Base-by-base conservation (phyloP, 2,329 filamentous ascomycete genomes). In the Chrysoporthe cubensis region DNA sequence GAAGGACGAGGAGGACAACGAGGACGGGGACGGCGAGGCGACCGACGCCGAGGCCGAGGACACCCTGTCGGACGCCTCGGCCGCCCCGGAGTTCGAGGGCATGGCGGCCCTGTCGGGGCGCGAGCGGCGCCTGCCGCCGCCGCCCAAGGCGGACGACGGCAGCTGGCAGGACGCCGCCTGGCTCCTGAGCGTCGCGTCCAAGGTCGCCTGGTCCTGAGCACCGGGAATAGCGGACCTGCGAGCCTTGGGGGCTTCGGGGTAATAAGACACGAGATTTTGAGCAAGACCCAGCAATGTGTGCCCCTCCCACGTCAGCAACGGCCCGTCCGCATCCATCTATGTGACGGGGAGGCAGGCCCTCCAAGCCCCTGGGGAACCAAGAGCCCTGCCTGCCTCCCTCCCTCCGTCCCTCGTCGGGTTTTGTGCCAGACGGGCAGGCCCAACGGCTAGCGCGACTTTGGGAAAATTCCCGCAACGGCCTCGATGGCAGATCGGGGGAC, bases 101-200 rank as follows among this genome's bases (percentile, higher is more conserved):
- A 75, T 82, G 63, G 76, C 80, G 3, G 79, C 75, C 42, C 66
- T 76, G n/a, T 75, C 80, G 0, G 80, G 83, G 60, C 83, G 85
- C 61, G 21, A 52, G 32, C 26, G 44, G 34, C 77, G 77, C 11
- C 78, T 88, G 50, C 81, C 82, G 26, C 81, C 82, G 26, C 80
- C 83, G 13, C 74, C 85, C 74, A 83, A 82, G 54, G 79, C 82
- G 9, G 83, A 90, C 63, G 84, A 87, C 56, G 87, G 87, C 18
- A 85, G 84, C 9, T 91, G 88, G 89, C 83, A 86, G 67, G 89
- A 91, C 76, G 89, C 88, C 37, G 88, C 88, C 18, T 91, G 89
- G 89, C 77, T 91, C 59, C 77, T 91, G 66, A 89, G 84, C 71
- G 87, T 91, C 70, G 89, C 88, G 13, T 84, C 85, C 37, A 89